phyloP scores from a whole-genome alignment of 177 flowering plant species.

The Vitis hybrid region DNA sequence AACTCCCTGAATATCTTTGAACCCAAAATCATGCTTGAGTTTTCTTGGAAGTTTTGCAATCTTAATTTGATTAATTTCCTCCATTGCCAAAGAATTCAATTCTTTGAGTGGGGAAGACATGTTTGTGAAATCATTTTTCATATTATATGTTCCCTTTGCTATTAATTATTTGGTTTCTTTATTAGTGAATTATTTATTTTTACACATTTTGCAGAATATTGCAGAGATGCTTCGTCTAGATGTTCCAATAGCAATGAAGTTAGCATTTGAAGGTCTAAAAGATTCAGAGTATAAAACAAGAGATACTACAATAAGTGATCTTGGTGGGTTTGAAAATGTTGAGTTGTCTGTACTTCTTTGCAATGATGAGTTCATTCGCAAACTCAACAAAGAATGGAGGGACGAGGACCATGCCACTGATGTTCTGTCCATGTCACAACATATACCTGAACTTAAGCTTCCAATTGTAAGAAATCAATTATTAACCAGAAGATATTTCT shows the following conservation, averaged over 20 bases:
- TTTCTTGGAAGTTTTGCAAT: not conserved
- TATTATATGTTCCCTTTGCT: not conserved
- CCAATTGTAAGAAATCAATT: conserved; percentile 65
- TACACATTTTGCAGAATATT: conserved; percentile 53
- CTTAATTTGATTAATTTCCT: not conserved
- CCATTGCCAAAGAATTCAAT: not conserved
- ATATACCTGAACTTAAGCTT: conserved; percentile 75
- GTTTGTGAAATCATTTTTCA: not conserved
- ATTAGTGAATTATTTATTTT: not conserved
- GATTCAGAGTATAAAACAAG: conserved; percentile 75
- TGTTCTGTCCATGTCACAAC: conserved; percentile 98
- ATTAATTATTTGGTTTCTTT: not conserved
- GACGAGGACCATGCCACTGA: conserved; percentile 95
- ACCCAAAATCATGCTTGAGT: not conserved
- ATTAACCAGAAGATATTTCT: not conserved
- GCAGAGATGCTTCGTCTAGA: conserved; percentile 83
- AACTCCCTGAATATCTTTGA: too few species aligned
- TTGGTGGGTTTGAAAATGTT: conserved; percentile 75
- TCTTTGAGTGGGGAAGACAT: not conserved
- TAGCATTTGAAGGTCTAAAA: conserved; percentile 75
- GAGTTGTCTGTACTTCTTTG: conserved; percentile 89
- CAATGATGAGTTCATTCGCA: conserved; percentile 83
- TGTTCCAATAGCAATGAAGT: conserved; percentile 94
- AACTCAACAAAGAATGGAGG: conserved; percentile 96
- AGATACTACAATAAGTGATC: conserved; percentile 64